A percentile compares a stretch with the other conserved stretches of the same genome.
Evolutionary conservation across 805 yeast species (phyloP).

Genomic region (Cyberlindnera veronae): DNA sequence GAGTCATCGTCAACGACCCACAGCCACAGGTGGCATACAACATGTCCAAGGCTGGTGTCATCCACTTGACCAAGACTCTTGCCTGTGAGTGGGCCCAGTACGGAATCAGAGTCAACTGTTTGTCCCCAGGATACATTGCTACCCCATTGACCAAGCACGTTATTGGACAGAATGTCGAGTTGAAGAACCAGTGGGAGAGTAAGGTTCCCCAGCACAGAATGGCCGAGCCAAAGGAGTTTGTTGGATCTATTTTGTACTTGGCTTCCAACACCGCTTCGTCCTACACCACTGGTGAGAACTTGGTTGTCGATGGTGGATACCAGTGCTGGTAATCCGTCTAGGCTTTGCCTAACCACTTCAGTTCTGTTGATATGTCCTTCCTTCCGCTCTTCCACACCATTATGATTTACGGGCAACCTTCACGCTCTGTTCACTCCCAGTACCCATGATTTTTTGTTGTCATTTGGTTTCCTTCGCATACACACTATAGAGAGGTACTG

Average conservation of each 20-base stretch:
- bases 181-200: conserved; percentile 70
- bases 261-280: conserved; percentile 67
- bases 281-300: conserved; percentile 81
- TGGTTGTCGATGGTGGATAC: conserved; percentile 85
- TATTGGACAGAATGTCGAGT: conserved; percentile 49
- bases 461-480: no score
- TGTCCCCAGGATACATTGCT: conserved; percentile 77
- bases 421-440: no score
- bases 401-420: no score
- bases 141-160: conserved; percentile 78
- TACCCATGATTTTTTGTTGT: no score
- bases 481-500: no score
- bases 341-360: no score
- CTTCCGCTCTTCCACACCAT: no score
- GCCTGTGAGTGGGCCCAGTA: conserved; percentile 82
- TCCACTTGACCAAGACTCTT: conserved; percentile 69
- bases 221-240: conserved; percentile 83
- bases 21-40: conserved; percentile 80
- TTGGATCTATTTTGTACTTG: conserved; percentile 71
- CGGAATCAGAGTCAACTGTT: conserved; percentile 71
- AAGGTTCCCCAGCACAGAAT: conserved; percentile 75
- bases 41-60: conserved; percentile 85
- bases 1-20: conserved; percentile 72
- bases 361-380: no score
- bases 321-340: conserved; percentile 66